Evolutionary conservation across 371 early-diverging fungal species (phyloP), one percentile per base, ranked within the genome.

Genomic region (Mortierella polycephala): DNA sequence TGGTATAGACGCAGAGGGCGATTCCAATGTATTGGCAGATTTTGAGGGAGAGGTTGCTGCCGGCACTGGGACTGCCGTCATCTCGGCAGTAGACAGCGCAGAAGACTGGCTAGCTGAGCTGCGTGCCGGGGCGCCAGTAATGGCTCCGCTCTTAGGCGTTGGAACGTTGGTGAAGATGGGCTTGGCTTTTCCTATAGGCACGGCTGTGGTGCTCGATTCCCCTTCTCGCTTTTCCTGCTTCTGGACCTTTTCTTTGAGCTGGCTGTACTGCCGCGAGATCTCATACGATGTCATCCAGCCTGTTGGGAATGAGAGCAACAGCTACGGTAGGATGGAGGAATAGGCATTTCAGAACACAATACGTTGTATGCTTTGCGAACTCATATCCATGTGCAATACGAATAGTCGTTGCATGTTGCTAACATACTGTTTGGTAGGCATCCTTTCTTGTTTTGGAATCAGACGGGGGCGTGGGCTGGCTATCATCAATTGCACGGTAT

Each of bases 221-320:
- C 45, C 46, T 40, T 69, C 67, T 16, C 52, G 49, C 42, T 62
- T 71, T 45, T 69, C 71, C 51, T 71, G 67, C 62, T 79, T 79
- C 30, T 81, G 81, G 7, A 75, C 73, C 41, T 75, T 72, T 14
- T 75, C 75, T 69, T 86, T 88, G 51, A 84, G 81, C 49, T 82
- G 82, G 55, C 86, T 88, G 64, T 87, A 84, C 49, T 87, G 86
- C 20, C 87, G 79, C 23, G 86, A 86, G 62, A 88, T 85, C 37
- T 87, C 89, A 18, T 85, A 83, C 0, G 87, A 82, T 0, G 85
- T 81, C 82, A 86, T 86, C 86, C 86, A 87, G 14, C 84, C 84
- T 11, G 76, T 72, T 9, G 89, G 89, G 69, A 85, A 88, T 14
- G 83, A 82, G 0, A 72, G 67, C 9, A 87, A 37, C 13, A 88